Evolutionary conservation across 2,329 filamentous ascomycete genomes (phyloP).

Genomic region (Thelonectria olida): DNA sequence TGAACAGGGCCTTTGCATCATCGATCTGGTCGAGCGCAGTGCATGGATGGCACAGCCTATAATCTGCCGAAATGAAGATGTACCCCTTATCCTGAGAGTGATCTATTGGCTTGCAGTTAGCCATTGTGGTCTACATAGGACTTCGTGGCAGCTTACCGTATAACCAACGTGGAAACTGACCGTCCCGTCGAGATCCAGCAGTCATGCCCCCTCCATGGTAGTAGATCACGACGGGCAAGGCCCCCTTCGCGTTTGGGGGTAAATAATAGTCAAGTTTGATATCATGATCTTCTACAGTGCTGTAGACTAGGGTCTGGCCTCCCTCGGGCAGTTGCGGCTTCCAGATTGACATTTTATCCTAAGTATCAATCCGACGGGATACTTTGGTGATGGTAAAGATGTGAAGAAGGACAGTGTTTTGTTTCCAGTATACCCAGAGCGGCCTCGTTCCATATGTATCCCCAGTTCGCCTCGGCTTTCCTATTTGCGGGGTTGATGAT

Average conservation of each 20-base stretch:
- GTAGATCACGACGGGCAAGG: background rate
- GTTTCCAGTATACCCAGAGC: background rate
- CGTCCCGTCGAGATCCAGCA: constrained; percentile 7
- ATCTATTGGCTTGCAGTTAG: background rate
- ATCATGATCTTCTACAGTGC: constrained; percentile 2
- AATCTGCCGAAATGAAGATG: constrained; percentile 14
- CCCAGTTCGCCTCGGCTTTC: background rate
- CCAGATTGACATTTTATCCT: background rate
- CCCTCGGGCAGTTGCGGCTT: background rate
- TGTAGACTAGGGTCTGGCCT: constrained; percentile 10
- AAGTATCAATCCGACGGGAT: background rate
- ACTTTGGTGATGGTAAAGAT: background rate
- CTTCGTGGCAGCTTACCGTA: background rate
- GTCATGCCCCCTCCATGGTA: constrained; percentile 21
- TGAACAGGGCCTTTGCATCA: constrained; percentile 13
- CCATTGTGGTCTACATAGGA: background rate
- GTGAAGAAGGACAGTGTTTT: background rate
- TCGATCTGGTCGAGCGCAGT: constrained; percentile 17
- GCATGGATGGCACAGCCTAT: constrained; percentile 13
- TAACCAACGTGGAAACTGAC: constrained; percentile 11
- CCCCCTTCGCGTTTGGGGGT: background rate
- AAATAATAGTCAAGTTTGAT: constrained; percentile 15
- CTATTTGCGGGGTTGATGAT: background rate
- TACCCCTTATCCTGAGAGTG: constrained; percentile 9
- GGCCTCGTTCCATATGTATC: too few relatives aligned